Conservation (phyloP, 179 eudicot genomes). For the Silene coronaria region DNA sequence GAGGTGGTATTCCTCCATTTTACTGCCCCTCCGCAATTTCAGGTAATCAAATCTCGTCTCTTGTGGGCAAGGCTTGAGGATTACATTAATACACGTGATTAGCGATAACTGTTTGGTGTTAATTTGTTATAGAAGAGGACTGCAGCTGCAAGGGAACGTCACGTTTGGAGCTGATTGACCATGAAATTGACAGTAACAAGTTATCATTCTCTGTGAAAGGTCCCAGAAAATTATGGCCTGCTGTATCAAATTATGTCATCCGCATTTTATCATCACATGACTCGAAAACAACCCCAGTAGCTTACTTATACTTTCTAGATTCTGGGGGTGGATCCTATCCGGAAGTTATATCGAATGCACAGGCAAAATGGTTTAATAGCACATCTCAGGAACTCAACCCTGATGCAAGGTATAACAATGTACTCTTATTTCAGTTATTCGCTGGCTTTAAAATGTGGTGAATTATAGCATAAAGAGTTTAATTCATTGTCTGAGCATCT, state of each 20-base stretch:
- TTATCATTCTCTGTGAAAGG: slow-evolving; percentile 53
- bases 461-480: no score
- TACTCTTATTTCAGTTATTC: not conserved
- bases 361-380: slow-evolving; percentile 61
- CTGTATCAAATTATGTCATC: slow-evolving; percentile 71
- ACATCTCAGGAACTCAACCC: slow-evolving; percentile 64
- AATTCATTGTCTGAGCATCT: no score
- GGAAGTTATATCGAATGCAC: slow-evolving; percentile 67
- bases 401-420: slow-evolving; percentile 46
- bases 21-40: slow-evolving; percentile 38
- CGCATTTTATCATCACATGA: slow-evolving; percentile 45
- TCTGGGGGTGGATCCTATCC: slow-evolving; percentile 96
- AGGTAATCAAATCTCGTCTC: slow-evolving; percentile 30
- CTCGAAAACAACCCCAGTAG: slow-evolving; percentile 37
- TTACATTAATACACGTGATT: not conserved
- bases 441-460: no score
- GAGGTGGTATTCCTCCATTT: slow-evolving; percentile 53
- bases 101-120: not conserved
- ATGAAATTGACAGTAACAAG: slow-evolving; percentile 40
- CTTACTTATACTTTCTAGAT: slow-evolving; percentile 75
- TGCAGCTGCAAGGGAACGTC: slow-evolving; percentile 65
- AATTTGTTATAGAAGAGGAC: slow-evolving; percentile 32
- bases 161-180: slow-evolving; percentile 56
- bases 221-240: slow-evolving; percentile 69
- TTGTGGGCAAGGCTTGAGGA: no score